These are phyloP conservation scores for Globisporangium spiculum DNA, from an alignment of 352 stramenopile species.

Conservation along the genomic window DNA sequence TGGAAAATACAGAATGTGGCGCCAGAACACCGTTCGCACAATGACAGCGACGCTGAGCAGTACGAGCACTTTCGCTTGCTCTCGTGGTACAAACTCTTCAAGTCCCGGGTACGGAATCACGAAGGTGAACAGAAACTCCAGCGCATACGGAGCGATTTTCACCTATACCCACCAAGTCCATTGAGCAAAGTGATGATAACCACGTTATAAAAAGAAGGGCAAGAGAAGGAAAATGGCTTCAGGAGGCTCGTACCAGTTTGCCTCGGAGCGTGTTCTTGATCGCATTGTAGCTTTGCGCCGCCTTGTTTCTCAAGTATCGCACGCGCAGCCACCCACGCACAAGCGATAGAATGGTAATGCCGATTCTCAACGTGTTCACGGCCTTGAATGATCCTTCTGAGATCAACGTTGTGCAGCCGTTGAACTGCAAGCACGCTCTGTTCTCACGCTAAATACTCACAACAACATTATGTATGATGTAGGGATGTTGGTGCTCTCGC, in stretches of 20 bases:
- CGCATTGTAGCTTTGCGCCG: neutral
- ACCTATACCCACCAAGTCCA: slow-evolving; percentile 6
- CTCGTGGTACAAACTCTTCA: slow-evolving; percentile 27
- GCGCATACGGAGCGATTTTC: slow-evolving; percentile 16
- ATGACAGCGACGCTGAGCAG: slow-evolving; percentile 39
- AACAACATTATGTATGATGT: no score
- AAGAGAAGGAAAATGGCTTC: neutral
- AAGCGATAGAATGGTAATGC: slow-evolving; percentile 21
- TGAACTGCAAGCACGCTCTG: slow-evolving; percentile 25
- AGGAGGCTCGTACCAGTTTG: slow-evolving; percentile 3
- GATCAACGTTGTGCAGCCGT: slow-evolving; percentile 32
- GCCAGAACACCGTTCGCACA: slow-evolving; percentile 48
- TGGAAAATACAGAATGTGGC: slow-evolving; percentile 55
- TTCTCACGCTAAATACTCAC: slow-evolving; percentile 34
- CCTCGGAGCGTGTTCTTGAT: neutral
- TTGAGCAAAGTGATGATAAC: neutral
- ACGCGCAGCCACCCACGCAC: slow-evolving; percentile 25
- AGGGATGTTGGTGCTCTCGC: no score
- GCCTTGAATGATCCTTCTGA: slow-evolving; percentile 37
- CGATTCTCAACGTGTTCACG: slow-evolving; percentile 29
- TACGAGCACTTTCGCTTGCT: slow-evolving; percentile 33
- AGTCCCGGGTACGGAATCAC: slow-evolving; percentile 56
- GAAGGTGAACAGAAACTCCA: slow-evolving; percentile 34
- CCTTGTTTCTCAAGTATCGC: slow-evolving; percentile 16
- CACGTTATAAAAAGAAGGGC: neutral